phyloP scores from a whole-genome alignment of 495 filamentous ascomycete genomes.

The Penicillium lagena region DNA sequence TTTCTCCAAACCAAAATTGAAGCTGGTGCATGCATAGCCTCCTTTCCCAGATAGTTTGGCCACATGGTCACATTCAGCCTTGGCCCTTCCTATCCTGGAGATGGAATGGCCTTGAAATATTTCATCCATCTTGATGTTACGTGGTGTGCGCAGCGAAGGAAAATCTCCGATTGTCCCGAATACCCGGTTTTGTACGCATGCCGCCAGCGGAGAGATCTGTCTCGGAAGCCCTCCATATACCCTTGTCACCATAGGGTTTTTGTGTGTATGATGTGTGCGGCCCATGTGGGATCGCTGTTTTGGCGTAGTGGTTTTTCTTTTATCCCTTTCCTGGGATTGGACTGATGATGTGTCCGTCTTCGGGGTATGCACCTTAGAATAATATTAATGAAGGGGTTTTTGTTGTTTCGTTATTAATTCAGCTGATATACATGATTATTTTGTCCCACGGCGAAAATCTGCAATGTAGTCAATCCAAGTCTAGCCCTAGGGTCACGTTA shows the following conservation, averaged over 20 bases:
- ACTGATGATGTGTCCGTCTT: not conserved
- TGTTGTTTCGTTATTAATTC: not conserved
- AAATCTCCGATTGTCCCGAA: not conserved
- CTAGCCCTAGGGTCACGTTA: too few species aligned
- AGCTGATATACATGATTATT: not conserved
- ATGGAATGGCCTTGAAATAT: conserved; percentile 22
- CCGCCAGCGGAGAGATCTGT: not conserved
- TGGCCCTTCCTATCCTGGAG: conserved; percentile 34
- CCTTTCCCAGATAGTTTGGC: conserved; percentile 8
- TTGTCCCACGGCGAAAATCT: too few species aligned
- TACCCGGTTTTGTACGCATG: not conserved
- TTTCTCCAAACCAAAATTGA: conserved; percentile 11
- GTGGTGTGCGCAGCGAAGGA: conserved; percentile 4
- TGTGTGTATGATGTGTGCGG: conserved; percentile 8
- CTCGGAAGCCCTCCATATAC: conserved; percentile 3
- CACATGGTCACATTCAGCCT: not conserved
- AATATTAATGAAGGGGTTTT: conserved; percentile 22
- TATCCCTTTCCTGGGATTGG: conserved; percentile 3
- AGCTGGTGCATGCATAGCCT: conserved; percentile 15
- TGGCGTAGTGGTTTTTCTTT: conserved; percentile 6
- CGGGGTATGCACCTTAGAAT: conserved; percentile 17
- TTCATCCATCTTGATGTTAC: conserved; percentile 8
- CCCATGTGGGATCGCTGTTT: conserved; percentile 3
- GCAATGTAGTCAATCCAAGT: too few species aligned
- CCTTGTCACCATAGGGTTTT: not conserved